phyloP scores from a whole-genome alignment of 2,329 filamentous ascomycete genomes.

The Penicillium sp. region DNA sequence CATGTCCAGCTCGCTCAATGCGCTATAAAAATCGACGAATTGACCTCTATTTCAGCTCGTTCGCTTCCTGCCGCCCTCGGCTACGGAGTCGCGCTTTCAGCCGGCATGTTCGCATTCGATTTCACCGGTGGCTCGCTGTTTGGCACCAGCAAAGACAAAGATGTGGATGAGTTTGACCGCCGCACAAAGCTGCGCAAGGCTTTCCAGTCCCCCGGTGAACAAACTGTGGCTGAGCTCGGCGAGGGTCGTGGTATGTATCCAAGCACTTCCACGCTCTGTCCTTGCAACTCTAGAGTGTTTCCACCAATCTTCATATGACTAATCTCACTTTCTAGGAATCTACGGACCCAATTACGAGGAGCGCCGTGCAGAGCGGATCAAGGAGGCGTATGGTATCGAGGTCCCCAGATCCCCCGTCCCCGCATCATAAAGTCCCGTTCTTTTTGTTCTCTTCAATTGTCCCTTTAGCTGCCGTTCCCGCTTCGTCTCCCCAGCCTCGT shows the following conservation, averaged over 20 bases:
- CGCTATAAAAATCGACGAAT: slow-evolving; percentile 8
- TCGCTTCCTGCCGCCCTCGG: slow-evolving; percentile 66
- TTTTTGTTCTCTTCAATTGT: slow-evolving; percentile 17
- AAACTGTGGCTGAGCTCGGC: slow-evolving; percentile 74
- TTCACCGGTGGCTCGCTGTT: slow-evolving; percentile 60
- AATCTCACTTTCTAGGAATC: slow-evolving; percentile 54
- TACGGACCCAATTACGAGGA: slow-evolving; percentile 76
- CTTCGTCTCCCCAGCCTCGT: slow-evolving; percentile 16
- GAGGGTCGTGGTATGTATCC: slow-evolving; percentile 69
- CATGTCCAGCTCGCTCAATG: slow-evolving; percentile 2
- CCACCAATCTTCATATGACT: neutral
- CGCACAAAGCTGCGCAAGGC: slow-evolving; percentile 69
- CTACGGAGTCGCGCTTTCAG: slow-evolving; percentile 55
- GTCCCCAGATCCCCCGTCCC: slow-evolving; percentile 57
- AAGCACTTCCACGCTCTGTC: too few relatives aligned
- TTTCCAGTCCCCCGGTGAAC: slow-evolving; percentile 66
- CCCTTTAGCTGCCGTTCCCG: slow-evolving; percentile 14
- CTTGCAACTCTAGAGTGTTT: too few relatives aligned
- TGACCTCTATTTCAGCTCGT: slow-evolving; percentile 42
- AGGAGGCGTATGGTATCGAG: slow-evolving; percentile 83
- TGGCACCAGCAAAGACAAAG: slow-evolving; percentile 49
- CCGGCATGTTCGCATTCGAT: slow-evolving; percentile 58
- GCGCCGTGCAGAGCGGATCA: slow-evolving; percentile 71
- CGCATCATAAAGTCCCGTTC: slow-evolving; percentile 30
- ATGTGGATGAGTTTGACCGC: slow-evolving; percentile 67